These are phyloP conservation scores for Pyrenophora teres DNA, from an alignment of 2,329 filamentous ascomycete genomes.

Conservation along the genomic window DNA sequence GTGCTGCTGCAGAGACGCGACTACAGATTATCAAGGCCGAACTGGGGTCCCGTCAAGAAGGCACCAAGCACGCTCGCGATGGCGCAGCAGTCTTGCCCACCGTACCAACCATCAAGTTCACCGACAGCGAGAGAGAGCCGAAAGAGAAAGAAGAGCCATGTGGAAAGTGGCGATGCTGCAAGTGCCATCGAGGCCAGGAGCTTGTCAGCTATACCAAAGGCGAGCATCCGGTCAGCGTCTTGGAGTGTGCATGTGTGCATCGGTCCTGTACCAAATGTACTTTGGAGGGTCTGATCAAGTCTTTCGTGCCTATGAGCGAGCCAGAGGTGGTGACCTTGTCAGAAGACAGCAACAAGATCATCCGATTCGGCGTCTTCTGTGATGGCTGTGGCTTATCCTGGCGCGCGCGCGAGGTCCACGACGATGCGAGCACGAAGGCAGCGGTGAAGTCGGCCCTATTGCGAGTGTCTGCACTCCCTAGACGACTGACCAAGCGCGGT, in stretches of 20 bases:
- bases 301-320: conserved; percentile 34
- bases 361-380: conserved; percentile 35
- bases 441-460: conserved; percentile 11
- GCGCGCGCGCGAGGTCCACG: conserved; percentile 19
- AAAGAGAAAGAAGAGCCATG: background rate
- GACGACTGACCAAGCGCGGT: conserved; percentile 10
- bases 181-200: conserved; percentile 7
- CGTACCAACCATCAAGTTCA: background rate
- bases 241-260: conserved; percentile 34
- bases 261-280: conserved; percentile 30
- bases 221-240: conserved; percentile 23
- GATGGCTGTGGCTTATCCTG: conserved; percentile 30
- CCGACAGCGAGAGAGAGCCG: background rate
- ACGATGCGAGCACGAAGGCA: conserved; percentile 9
- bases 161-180: conserved; percentile 20
- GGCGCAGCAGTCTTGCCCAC: background rate
- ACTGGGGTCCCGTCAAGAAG: background rate
- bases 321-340: conserved; percentile 23
- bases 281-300: conserved; percentile 23
- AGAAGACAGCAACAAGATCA: conserved; percentile 7
- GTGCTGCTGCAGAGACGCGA: conserved; percentile 3
- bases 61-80: background rate
- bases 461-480: conserved; percentile 18
- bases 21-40: background rate
- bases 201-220: conserved; percentile 10